Percentiles rank a stretch among this genome's conserved stretches.
Evolutionary conservation across 441 rosid genomes (phyloP).

Genomic region (Daphne laureola): DNA sequence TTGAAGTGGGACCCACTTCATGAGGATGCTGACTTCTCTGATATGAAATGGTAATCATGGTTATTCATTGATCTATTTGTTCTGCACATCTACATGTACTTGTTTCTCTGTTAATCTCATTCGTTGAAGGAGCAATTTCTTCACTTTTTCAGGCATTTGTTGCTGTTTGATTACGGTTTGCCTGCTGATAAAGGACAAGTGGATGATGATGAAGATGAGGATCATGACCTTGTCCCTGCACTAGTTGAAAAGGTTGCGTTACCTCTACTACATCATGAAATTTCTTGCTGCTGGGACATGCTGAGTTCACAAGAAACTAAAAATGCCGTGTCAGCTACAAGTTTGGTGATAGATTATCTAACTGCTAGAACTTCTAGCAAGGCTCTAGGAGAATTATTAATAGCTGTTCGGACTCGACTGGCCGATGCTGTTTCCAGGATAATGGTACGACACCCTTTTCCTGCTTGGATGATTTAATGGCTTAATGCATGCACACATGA

Average conservation of each 20-base stretch:
- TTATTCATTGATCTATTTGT: neutral
- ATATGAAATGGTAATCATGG: constrained; percentile 84
- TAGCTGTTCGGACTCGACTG: constrained; percentile 60
- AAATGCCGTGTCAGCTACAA: constrained; percentile 81
- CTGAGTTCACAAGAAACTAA: constrained; percentile 69
- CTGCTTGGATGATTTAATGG: too few relatives aligned
- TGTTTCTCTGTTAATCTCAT: neutral
- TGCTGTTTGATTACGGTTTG: constrained; percentile 71
- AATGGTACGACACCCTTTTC: constrained; percentile 24
- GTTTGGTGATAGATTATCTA: constrained; percentile 59
- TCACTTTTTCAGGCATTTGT: constrained; percentile 57
- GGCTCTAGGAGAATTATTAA: constrained; percentile 54
- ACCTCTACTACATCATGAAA: constrained; percentile 80
- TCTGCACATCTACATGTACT: neutral
- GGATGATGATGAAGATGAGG: constrained; percentile 58
- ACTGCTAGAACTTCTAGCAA: constrained; percentile 61
- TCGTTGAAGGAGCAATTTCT: constrained; percentile 6
- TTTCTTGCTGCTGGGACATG: constrained; percentile 82
- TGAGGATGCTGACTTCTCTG: constrained; percentile 55
- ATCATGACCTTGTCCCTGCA: constrained; percentile 76
- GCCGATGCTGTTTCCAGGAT: constrained; percentile 59
- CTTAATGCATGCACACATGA: too few relatives aligned
- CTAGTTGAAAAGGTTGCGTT: constrained; percentile 84
- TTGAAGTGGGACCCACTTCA: constrained; percentile 92
- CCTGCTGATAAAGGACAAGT: constrained; percentile 58